These are phyloP conservation scores for Fusarium sacchari DNA, from an alignment of 2,329 filamentous ascomycete species.

Conservation along the genomic window DNA sequence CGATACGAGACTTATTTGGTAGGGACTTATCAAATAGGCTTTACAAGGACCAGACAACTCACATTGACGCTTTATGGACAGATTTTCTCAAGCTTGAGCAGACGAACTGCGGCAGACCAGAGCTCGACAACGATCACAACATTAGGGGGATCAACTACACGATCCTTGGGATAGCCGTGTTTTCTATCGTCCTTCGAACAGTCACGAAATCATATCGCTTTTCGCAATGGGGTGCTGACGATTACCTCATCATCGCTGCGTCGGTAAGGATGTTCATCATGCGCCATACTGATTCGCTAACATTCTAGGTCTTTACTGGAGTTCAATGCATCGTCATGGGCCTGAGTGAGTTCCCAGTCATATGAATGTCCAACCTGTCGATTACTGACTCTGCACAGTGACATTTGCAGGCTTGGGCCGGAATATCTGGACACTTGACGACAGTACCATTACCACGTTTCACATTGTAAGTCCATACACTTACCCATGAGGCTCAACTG, in stretches of 20 bases:
- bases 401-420: background rate
- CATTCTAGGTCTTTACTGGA: background rate
- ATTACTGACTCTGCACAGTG: background rate
- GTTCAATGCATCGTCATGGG: background rate
- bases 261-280: background rate
- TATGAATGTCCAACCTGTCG: rapidly evolving
- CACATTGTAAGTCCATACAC: background rate
- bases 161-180: background rate
- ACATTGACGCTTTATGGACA: background rate
- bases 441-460: background rate
- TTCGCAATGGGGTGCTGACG: constrained; percentile 1
- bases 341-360: background rate
- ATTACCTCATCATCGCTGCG: background rate
- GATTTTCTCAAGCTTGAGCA: background rate
- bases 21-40: rapidly evolving
- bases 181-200: background rate
- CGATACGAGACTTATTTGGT: background rate
- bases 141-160: background rate
- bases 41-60: background rate
- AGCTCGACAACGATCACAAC: background rate
- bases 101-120: background rate
- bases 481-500: rapidly evolving
- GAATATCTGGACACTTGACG: background rate
- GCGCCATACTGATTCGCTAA: rapidly evolving
- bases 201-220: background rate